Percentiles rank a stretch among this genome's conserved stretches.
Evolutionary conservation across 1,284 basidiomycete genomes (phyloP).

Genomic region (Dichomitus squalens): DNA sequence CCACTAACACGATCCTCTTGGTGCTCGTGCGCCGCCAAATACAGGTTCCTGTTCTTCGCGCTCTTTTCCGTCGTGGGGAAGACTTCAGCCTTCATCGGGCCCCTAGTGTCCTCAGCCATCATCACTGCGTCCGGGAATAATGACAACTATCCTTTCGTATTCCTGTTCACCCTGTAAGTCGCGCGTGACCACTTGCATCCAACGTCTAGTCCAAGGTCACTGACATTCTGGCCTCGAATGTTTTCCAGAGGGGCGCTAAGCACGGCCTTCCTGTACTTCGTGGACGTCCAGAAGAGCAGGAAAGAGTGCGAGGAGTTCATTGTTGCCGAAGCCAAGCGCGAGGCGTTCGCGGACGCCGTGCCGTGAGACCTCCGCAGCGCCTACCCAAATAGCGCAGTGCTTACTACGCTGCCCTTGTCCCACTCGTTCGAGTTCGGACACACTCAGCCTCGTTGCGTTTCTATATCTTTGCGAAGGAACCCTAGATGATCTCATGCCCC

Average conservation of each 20-base stretch:
- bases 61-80: conserved; percentile 79
- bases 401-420: background rate
- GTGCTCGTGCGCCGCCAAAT: background rate
- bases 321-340: conserved; percentile 52
- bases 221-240: background rate
- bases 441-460: background rate
- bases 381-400: background rate
- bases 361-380: background rate
- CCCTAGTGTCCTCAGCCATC: conserved; percentile 76
- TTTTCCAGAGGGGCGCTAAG: conserved; percentile 58
- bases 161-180: conserved; percentile 71
- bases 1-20: conserved; percentile 4
- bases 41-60: conserved; percentile 77
- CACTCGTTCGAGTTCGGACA: background rate
- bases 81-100: conserved; percentile 82
- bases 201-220: background rate
- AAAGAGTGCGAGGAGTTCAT: conserved; percentile 68
- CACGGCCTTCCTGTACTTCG: conserved; percentile 64
- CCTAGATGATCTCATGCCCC: background rate
- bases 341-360: conserved; percentile 43
- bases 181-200: background rate
- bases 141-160: conserved; percentile 81
- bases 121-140: conserved; percentile 72
- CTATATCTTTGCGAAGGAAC: background rate
- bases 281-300: conserved; percentile 73